Evolutionary conservation across 345 rosid species (phyloP), one percentile per base, ranked within the genome.

Genomic region (Camelina neglecta): DNA sequence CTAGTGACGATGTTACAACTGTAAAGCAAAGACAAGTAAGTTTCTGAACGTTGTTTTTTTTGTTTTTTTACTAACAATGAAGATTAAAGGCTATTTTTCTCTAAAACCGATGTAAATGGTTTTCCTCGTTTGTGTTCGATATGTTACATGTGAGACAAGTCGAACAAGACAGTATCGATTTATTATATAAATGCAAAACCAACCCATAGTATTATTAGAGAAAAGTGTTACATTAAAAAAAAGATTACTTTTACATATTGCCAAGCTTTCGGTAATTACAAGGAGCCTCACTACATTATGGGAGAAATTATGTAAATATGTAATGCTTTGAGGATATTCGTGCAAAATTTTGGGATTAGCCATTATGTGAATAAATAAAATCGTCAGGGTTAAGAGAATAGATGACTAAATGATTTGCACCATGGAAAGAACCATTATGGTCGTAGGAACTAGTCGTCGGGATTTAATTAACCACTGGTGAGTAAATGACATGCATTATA

Each of bases 91-190:
- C 8, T 5, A 26, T 16, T 16, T 36, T 38, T 42, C 29, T 69
- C 38, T 16, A 45, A 60, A 20, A 70, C 11, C 36, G 35, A 59
- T 13, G 65, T 45, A 70, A 7, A 10, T 29, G 16, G 42, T 12
- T 58, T 45, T 70, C 13, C 13, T 70, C 49, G 45, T n/a, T 16
- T 70, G 56, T 31, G 45, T 36, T 60, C 26, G 26, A 36, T 11
- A 35, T 59, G 35, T 26, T 55, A 16, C 44, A 41, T 23, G 38
- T 23, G 50, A 1, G 67, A 54, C 48, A 67, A 11, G 11, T 38
- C 61, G 7, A 51, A 39, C 48, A 67, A 11, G 23, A 55, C 6
- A 65, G 10, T 23, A 36, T 21, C 42, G 1, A 41, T 39, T 0
- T 29, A 4, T 29, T 29, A 29, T 3, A 26, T 11, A 42, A 18